These are phyloP conservation scores for Globisporangium splendens DNA, from an alignment of 352 stramenopile species.

Conservation along the genomic window DNA sequence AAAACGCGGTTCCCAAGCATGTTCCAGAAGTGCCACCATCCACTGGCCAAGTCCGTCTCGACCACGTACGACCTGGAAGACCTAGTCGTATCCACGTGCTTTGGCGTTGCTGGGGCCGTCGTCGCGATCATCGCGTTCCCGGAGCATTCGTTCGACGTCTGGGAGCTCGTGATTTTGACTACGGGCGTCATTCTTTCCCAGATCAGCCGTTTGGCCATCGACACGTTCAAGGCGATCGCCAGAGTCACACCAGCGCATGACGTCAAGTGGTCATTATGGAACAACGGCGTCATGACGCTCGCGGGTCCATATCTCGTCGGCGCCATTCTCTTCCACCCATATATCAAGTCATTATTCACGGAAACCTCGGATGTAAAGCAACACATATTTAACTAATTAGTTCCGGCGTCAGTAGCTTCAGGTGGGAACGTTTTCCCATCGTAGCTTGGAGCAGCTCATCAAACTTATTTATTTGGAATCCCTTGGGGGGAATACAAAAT, in stretches of 20 bases:
- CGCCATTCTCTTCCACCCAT: constrained; percentile 60
- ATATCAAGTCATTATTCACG: constrained; percentile 44
- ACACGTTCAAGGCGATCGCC: constrained; percentile 39
- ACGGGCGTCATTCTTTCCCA: constrained; percentile 33
- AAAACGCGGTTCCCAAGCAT: neutral
- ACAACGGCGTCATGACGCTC: constrained; percentile 51
- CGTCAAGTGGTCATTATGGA: constrained; percentile 27
- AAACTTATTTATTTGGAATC: too few species aligned
- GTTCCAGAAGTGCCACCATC: constrained; percentile 1
- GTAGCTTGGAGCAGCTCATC: too few species aligned
- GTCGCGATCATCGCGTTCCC: constrained; percentile 20
- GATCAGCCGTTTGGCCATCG: constrained; percentile 30
- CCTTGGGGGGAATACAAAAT: too few species aligned
- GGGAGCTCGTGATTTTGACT: constrained; percentile 34
- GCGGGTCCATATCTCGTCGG: constrained; percentile 58
- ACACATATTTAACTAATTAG: neutral
- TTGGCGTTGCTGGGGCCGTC: constrained; percentile 16
- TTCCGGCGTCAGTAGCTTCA: too few species aligned
- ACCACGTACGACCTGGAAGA: constrained; percentile 4
- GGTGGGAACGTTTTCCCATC: too few species aligned
- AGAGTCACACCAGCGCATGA: constrained; percentile 17
- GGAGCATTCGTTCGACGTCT: constrained; percentile 15
- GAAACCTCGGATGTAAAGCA: neutral
- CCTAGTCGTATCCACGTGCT: constrained; percentile 20
- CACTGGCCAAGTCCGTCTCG: neutral